Evolutionary conservation across 495 filamentous ascomycete species (phyloP), one percentile per base, ranked within the genome.

Genomic region (Podospora australis): DNA sequence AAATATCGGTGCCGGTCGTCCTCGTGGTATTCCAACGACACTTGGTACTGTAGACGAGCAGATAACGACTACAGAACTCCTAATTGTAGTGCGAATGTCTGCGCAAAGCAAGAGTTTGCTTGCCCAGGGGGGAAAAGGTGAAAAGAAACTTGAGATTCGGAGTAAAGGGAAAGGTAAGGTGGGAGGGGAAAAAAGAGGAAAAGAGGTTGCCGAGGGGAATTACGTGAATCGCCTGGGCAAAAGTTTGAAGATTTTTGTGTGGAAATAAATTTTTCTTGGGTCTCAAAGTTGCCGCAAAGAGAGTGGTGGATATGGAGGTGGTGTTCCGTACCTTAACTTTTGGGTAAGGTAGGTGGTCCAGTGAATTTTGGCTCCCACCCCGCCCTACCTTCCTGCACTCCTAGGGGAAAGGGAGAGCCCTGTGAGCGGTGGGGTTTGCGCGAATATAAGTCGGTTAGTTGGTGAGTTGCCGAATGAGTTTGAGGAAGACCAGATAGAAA

Each of bases 211-310:
- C 41, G 47, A 50, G 46, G 47, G 41, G 46, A 39, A 49, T 41
- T 40, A 23, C 47, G 42, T 55, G 54, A 38, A 55, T 57, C 52
- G 39, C 55, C 58, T 52, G 53, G n/a, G 51, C 50, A 49, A 52
- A 44, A 55, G 48, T 56, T 55, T 46, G 63, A 51, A 48, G 39
- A 60, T 53, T 54, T 54, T 60, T 66, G 56, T 64, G 61, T 65
- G 62, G 55, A 55, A 66, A 58, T 59, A 67, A 65, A 60, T 67
- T 65, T 65, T 67, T 60, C 54, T 58, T 55, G 53, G 62, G 44
- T 55, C 45, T 46, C 47, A 50, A 52, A 46, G 55, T 55, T 58
- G 50, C 49, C 17, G 42, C 21, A 43, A 28, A 28, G 28, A 52
- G 38, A 51, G 44, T 53, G 53, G 62, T 65, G 62, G 62, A 63